Base-by-base conservation (phyloP, 768 basidiomycete genomes). In the Lentinula sp. region DNA sequence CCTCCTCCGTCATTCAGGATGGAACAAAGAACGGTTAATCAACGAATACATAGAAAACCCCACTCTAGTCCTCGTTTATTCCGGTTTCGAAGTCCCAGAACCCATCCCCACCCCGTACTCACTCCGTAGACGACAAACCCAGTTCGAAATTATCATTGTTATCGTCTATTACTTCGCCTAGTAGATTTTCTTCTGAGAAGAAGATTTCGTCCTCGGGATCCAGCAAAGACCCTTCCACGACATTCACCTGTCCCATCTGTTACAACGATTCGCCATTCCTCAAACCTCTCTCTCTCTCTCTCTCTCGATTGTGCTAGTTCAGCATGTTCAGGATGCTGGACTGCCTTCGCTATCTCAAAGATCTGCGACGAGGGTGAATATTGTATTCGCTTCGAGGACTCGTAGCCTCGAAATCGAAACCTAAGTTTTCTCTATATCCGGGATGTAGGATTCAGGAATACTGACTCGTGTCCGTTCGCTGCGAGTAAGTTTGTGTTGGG, bases 1-100 rank as follows among this genome's bases (percentile, higher is more conserved):
- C 34, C 80, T 99, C 5, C 77, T 99, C 61, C 85, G 95, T 32
- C 77, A 91, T 74, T 84, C 89, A 79, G 78, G 81, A 59, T 99
- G 97, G 97, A 98, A 98, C 80, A 93, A 92, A 70, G 97, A 99
- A 71, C 87, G 88, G 60, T 82, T 99, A 21, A 93, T 94, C 66
- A 96, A 98, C 76, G 90, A 92, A 71, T 98, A 93, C 75, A 97
- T 97, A 94, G 96, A 98, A 67, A 91, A 93, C 62, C 84, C 92
- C 0, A 78, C 85, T 18, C 75, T 76, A 7, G 83, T 95, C n/a
- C 83, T 88, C 32, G 79, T 84, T 31, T 82, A 84, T 7, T 93
- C 95, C 1, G 97, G 80, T 81, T 67, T 64, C 78, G 73, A 55
- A 28, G 28, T 77, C 68, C 61, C 83, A 56, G 72, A 84, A 45